phyloP scores from a whole-genome alignment of 2,329 filamentous ascomycete genomes.

The Camillea tinctor region DNA sequence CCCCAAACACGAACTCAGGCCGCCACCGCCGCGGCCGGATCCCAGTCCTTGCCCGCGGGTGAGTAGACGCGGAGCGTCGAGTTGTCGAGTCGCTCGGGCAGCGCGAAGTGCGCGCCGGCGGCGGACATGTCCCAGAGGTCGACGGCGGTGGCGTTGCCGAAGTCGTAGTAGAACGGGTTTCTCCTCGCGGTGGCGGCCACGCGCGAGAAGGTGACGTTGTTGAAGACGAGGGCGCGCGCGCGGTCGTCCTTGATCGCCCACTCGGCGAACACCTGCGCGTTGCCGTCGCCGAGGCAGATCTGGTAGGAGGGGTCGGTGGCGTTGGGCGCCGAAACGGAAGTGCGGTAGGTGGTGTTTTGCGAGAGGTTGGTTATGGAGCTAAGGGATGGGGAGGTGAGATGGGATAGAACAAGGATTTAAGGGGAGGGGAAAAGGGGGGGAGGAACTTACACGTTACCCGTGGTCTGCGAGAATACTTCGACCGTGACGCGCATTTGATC shows the following conservation, averaged over 20 bases:
- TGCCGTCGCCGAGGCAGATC: conserved; percentile 13
- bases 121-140: conserved; percentile 1
- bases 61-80: background rate
- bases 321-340: conserved; percentile 1
- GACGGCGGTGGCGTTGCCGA: background rate
- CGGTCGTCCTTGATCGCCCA: conserved; percentile 4
- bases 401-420: background rate
- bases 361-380: conserved; percentile 12
- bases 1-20: too few relatives aligned
- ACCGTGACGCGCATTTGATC: conserved; percentile 4
- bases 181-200: conserved; percentile 2
- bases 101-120: background rate
- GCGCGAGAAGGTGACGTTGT: conserved; percentile 14
- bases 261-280: conserved; percentile 10
- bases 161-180: conserved; percentile 1
- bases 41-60: background rate
- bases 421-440: background rate
- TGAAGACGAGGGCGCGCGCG: conserved; percentile 6
- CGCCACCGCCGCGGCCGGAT: background rate
- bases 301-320: conserved; percentile 5
- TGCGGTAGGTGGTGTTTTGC: conserved; percentile 1
- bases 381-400: background rate
- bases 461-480: conserved; percentile 4
- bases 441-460: conserved; percentile 8
- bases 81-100: background rate